Evolutionary conservation across 78 protist genomes (phyloP).

Genomic region (Dictyostelium capitatum): DNA sequence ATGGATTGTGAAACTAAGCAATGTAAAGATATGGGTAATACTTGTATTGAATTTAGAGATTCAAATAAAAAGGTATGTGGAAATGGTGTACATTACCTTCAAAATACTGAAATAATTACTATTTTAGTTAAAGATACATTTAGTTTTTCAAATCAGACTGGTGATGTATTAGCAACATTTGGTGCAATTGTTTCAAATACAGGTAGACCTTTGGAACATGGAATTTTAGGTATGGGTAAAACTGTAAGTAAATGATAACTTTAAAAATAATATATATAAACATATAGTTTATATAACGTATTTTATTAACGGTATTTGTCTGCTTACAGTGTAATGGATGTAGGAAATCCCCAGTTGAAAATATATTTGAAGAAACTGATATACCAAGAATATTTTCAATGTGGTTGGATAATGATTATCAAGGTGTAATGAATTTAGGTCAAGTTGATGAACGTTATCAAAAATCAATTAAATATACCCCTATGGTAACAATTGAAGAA

Average conservation of each 20-base stretch:
- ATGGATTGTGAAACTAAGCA: constrained; percentile 5
- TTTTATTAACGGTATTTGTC: neutral
- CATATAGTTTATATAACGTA: neutral
- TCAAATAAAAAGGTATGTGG: constrained; percentile 17
- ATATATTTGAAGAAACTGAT: constrained; percentile 24
- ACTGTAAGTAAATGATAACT: constrained; percentile 29
- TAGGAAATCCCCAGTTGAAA: constrained; percentile 51
- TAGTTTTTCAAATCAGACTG: constrained; percentile 29
- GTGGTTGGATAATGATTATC: constrained; percentile 51
- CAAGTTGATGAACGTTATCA: constrained; percentile 25
- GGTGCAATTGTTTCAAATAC: constrained; percentile 40
- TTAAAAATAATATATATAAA: no score
- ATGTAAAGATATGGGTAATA: constrained; percentile 12
- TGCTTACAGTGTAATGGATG: constrained; percentile 16
- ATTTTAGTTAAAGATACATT: constrained; percentile 37
- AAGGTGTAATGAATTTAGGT: constrained; percentile 51
- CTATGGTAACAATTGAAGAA: constrained; percentile 42
- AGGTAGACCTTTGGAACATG: constrained; percentile 30
- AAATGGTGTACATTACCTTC: constrained; percentile 32
- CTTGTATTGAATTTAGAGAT: constrained; percentile 23
- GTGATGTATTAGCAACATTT: constrained; percentile 23
- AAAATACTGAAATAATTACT: constrained; percentile 37
- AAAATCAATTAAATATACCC: constrained; percentile 28
- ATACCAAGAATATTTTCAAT: constrained; percentile 50
- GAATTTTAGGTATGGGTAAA: constrained; percentile 76